A percentile compares a stretch with the other conserved stretches of the same genome.
These are phyloP conservation scores for Austroboletus eburneus DNA, from an alignment of 768 basidiomycete species.

Conservation along the genomic window DNA sequence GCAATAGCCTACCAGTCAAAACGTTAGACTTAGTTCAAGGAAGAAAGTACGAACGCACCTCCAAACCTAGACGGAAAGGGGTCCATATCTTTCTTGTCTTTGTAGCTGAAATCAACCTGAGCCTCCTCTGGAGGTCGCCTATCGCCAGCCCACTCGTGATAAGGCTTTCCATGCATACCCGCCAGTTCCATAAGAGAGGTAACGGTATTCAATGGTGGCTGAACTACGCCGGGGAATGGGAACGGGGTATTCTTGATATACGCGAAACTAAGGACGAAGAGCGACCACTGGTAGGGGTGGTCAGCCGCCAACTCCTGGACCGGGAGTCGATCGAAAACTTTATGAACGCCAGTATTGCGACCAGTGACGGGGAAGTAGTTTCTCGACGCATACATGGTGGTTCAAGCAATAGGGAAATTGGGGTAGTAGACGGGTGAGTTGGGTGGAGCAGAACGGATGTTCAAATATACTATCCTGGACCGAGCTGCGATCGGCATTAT, in stretches of 20 bases:
- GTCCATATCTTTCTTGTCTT: conserved; percentile 23
- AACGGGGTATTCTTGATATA: conserved; percentile 11
- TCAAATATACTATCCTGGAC: too few species aligned
- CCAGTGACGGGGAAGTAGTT: conserved; percentile 22
- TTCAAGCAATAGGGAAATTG: not conserved
- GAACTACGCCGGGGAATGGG: conserved; percentile 11
- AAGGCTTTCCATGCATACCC: conserved; percentile 24
- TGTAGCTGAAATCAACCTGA: conserved; percentile 13
- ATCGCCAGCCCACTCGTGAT: conserved; percentile 23
- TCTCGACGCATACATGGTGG: not conserved
- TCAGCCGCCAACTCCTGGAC: conserved; percentile 17
- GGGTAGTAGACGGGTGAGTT: too few species aligned
- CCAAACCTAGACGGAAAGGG: conserved; percentile 26
- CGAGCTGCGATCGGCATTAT: too few species aligned
- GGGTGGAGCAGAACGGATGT: too few species aligned
- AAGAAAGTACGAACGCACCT: conserved; percentile 9
- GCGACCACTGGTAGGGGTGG: conserved; percentile 25
- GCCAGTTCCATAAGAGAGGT: conserved; percentile 22
- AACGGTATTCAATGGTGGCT: conserved; percentile 5
- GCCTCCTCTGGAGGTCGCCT: conserved; percentile 12
- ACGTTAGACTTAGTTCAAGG: not conserved
- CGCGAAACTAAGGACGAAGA: conserved; percentile 23
- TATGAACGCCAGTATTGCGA: conserved; percentile 11
- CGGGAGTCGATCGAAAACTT: conserved; percentile 19
- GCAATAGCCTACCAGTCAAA: conserved; percentile 21